Evolutionary conservation across 2,329 filamentous ascomycete genomes (phyloP).

Genomic region (Rhynchosporium graminicola): DNA sequence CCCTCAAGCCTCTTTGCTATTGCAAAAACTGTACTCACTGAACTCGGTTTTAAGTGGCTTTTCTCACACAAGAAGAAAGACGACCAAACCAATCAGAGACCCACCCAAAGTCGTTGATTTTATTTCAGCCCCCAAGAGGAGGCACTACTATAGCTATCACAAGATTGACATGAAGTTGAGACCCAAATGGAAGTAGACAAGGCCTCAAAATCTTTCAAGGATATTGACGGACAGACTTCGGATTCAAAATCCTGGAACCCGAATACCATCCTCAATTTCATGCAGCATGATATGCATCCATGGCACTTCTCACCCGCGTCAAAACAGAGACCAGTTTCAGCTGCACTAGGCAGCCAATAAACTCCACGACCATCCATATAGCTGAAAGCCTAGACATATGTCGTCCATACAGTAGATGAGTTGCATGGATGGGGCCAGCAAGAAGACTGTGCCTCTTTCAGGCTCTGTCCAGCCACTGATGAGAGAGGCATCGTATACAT

Average conservation of each 20-base stretch:
- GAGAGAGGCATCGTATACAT: not conserved
- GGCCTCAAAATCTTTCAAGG: not conserved
- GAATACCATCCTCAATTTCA: not conserved
- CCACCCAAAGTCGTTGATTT: no score
- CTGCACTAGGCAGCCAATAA: not conserved
- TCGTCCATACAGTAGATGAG: not conserved
- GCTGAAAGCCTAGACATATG: not conserved
- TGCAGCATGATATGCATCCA: conserved; percentile 5
- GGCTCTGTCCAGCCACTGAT: not conserved
- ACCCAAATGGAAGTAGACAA: not conserved
- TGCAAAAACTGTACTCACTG: not conserved
- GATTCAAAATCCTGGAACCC: not conserved
- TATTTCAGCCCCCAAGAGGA: not conserved
- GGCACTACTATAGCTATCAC: not conserved
- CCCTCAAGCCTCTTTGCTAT: not conserved
- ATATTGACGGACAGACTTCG: not conserved
- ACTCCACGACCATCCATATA: no score
- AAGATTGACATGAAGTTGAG: not conserved
- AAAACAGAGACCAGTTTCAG: no score
- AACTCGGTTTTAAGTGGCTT: not conserved
- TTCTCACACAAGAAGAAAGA: not conserved
- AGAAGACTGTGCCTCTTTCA: conserved; percentile 6
- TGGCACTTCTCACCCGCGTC: not conserved
- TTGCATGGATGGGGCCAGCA: not conserved
- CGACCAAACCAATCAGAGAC: not conserved